These are phyloP conservation scores for Pseudodiploospora longispora DNA, from an alignment of 2,329 filamentous ascomycete genomes.

Conservation along the genomic window DNA sequence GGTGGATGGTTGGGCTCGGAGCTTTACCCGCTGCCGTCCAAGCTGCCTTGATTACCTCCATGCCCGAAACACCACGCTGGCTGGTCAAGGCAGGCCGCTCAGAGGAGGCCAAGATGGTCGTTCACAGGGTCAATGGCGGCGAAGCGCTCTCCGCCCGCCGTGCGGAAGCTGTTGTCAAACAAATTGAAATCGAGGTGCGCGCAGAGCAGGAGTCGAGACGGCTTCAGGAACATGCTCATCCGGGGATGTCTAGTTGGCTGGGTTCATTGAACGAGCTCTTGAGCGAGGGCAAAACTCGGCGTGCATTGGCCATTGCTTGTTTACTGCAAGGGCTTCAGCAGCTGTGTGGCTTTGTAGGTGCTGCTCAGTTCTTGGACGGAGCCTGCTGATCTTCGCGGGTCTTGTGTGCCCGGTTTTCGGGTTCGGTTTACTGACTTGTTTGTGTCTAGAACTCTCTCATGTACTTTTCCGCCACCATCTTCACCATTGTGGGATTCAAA, in stretches of 20 bases:
- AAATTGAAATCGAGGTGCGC: slow-evolving; percentile 67
- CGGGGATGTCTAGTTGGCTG: slow-evolving; percentile 27
- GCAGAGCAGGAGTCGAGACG: slow-evolving; percentile 52
- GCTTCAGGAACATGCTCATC: slow-evolving; percentile 21
- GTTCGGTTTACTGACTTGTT: slow-evolving; percentile 1
- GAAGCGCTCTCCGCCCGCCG: slow-evolving; percentile 33
- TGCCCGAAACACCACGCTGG: slow-evolving; percentile 89
- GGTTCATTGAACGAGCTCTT: slow-evolving; percentile 47
- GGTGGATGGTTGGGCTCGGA: slow-evolving; percentile 86
- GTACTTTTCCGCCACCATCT: slow-evolving; percentile 85
- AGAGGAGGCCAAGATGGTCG: slow-evolving; percentile 54
- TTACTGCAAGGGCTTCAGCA: slow-evolving; percentile 83
- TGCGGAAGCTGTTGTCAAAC: slow-evolving; percentile 53
- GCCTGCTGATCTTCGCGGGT: no score
- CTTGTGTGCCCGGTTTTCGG: background rate
- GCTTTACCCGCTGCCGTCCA: slow-evolving; percentile 69
- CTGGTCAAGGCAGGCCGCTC: slow-evolving; percentile 61
- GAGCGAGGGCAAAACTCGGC: slow-evolving; percentile 53
- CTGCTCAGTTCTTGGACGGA: background rate
- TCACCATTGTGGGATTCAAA: slow-evolving; percentile 66
- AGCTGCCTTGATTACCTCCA: slow-evolving; percentile 54
- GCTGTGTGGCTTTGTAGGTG: slow-evolving; percentile 68
- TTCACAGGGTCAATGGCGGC: slow-evolving; percentile 56
- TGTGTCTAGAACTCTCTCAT: slow-evolving; percentile 66
- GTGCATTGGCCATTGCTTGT: slow-evolving; percentile 78